Evolutionary conservation across 306 rosid genomes (phyloP), one percentile per base, ranked within the genome.

Genomic region (Inga oerstediana): DNA sequence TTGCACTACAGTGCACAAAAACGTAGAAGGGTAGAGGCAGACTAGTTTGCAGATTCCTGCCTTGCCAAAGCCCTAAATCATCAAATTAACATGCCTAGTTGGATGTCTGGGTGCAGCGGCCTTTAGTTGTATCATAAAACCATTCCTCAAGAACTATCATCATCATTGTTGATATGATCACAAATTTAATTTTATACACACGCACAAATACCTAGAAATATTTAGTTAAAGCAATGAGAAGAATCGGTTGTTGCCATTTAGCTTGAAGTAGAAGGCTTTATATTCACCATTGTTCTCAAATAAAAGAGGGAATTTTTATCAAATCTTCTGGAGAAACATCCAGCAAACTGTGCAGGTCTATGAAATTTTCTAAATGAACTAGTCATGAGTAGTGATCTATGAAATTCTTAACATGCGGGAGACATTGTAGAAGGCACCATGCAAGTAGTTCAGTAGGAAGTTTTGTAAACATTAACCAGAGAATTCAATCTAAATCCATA

Each of bases 401-500:
- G 43, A 82, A 44, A 77, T 17, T 72, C 46, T 34, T 37, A 67
- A 78, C 62, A 81, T 32, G 54, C 4, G 67, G 64, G 80, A 46
- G 67, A 52, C 69, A 58, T 74, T 77, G 44, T n/a, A 80, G 61
- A 76, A 66, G 72, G 64, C 74, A 49, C 27, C 46, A 17, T 77
- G 46, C 79, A 59, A 58, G 81, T 75, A 74, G 67, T 68, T 74
- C 48, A 44, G 20, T 59, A 30, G 71, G 61, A 61, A 72, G 48
- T 3, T 34, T 10, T 41, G 49, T 70, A 20, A 70, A 79, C 45
- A 35, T 66, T 46, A 52, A 45, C 43, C 77, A 77, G 75, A 79
- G 41, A 59, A 56, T 11, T 22, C 34, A 34, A 70, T 70, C 51
- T 70, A n/a, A 34, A 70, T 41, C 32, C 22, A 20, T 24, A 70